Percentiles rank a stretch among this genome's conserved stretches.
phyloP scores from a whole-genome alignment of 352 stramenopile species.

The Globisporangium barbulae region DNA sequence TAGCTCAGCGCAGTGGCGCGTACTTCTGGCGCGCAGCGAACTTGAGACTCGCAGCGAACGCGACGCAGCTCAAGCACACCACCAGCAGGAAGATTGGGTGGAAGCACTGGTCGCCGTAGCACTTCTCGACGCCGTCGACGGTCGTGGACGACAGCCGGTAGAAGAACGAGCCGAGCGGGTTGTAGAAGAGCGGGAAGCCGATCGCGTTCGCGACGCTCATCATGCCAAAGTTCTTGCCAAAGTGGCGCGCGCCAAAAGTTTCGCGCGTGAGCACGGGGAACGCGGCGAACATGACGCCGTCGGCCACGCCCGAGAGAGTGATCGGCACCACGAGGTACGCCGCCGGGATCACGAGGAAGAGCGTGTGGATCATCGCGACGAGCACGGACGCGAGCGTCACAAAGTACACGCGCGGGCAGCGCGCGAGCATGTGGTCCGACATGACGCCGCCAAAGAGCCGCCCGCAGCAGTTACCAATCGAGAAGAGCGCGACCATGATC shows the following conservation, averaged over 20 bases:
- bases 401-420: conserved; percentile 57
- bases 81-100: conserved; percentile 60
- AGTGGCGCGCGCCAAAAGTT: conserved; percentile 63
- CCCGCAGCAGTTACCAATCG: conserved; percentile 57
- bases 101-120: conserved; percentile 57
- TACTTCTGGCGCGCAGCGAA: conserved; percentile 42
- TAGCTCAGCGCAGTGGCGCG: conserved; percentile 7
- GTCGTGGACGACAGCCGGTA: conserved; percentile 38
- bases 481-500: conserved; percentile 69
- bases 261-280: conserved; percentile 71
- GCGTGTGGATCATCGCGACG: conserved; percentile 46
- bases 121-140: conserved; percentile 46
- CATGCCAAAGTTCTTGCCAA: conserved; percentile 78
- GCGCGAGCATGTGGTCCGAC: conserved; percentile 54
- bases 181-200: conserved; percentile 73
- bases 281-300: conserved; percentile 71
- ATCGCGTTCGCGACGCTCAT: conserved; percentile 73
- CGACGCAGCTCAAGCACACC: conserved; percentile 42
- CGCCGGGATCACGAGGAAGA: conserved; percentile 54
- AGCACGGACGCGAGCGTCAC: conserved; percentile 52
- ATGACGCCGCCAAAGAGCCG: conserved; percentile 52
- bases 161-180: conserved; percentile 56
- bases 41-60: conserved; percentile 48
- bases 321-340: conserved; percentile 48
- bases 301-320: conserved; percentile 50